Evolutionary conservation across 2,329 filamentous ascomycete genomes (phyloP), one percentile per base, ranked within the genome.

Genomic region (Pyrenochaeta sp.): DNA sequence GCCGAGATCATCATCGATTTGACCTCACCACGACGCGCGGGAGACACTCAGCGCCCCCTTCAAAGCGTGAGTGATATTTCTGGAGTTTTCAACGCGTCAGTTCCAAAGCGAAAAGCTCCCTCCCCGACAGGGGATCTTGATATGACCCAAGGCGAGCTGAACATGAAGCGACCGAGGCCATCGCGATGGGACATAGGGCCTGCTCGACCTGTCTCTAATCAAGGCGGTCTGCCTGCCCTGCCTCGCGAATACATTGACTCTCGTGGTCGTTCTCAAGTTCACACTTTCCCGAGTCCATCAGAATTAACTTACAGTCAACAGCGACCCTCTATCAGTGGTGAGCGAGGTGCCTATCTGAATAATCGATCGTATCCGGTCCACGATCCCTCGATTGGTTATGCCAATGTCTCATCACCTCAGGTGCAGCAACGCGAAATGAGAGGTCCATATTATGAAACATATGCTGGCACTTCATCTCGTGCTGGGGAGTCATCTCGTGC

Each of bases 241-340:
- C n/a, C n/a, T n/a, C n/a, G n/a, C n/a, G n/a, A n/a, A 15, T 35
- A 35, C 19, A 46, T 47, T 45, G 55, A 53, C 36, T 22, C 31
- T 13, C 40, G 39, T 30, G 51, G 34, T 37, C 51, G 27, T 18
- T n/a, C n/a, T 39, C 42, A 18, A 43, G 44, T 31, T 32, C 46
- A 22, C 45, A 47, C 24, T 52, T 47, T 17, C 43, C 47, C 15
- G 44, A 51, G 29, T 48, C 57, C 17, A 26, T 51, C n/a, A 30
- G 53, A 65, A 51, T 39, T 67, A 53, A 65, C 55, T 28, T 52
- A 48, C 53, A 67, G 61, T 41, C 55, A 55, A 26, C 44, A 47
- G 22, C 51, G 46, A 30, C 42, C 49, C 23, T 30, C 39, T 17
- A 24, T 23, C 19, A 36, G 38, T 21, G 32, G 32, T 20, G 44